Evolutionary conservation across 2,329 filamentous ascomycete species (phyloP), one percentile per base, ranked within the genome.

Genomic region (Ophioceras dolichostomum): DNA sequence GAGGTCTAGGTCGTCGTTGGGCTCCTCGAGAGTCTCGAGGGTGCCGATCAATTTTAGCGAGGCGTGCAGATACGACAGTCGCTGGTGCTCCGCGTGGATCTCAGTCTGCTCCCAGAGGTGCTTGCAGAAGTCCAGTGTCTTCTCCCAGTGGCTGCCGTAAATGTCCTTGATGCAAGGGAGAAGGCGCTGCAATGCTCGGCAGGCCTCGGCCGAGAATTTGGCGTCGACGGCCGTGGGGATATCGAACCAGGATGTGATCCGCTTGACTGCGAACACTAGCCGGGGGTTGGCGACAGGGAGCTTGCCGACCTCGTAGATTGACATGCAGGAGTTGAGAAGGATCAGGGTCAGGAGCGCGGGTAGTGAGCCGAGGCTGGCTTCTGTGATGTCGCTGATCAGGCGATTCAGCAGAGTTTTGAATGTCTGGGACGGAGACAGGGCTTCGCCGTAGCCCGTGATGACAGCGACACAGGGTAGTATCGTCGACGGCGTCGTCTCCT

Each of bases 71-170:
- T 79, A 70, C 0, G 83, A 73, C 1, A 85, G 50, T 5, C 65
- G 62, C 10, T 64, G 54, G 13, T 75, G 64, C 0, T 62, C 43
- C 1, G 56, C 43, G 6, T 65, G 61, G 2, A 57, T 55, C 10
- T 54, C 53, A 1, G 61, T 65, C 4, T 63, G 61, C 3, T 62
- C 59, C 76, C 79, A 83, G 1, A 76, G 58, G 7, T 60, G 57
- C 10, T 69, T 59, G 41, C 79, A 72, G 35, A 76, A 72, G 24
- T 72, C 64, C 14, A 86, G 58, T 0, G 70, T 58, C 34, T 71
- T 71, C 36, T 79, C 71, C 91, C 91, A 98, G 51, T 94, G 84
- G 0, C 83, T 75, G 1, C 89, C 91, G 49, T 94, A 95, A 1
- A 94, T 76, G 33, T 87, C 81, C 41, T 76, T 73, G 47, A 95